These are phyloP conservation scores for Nectriaceae sp. DNA, from an alignment of 2,329 filamentous ascomycete species.

Conservation along the genomic window DNA sequence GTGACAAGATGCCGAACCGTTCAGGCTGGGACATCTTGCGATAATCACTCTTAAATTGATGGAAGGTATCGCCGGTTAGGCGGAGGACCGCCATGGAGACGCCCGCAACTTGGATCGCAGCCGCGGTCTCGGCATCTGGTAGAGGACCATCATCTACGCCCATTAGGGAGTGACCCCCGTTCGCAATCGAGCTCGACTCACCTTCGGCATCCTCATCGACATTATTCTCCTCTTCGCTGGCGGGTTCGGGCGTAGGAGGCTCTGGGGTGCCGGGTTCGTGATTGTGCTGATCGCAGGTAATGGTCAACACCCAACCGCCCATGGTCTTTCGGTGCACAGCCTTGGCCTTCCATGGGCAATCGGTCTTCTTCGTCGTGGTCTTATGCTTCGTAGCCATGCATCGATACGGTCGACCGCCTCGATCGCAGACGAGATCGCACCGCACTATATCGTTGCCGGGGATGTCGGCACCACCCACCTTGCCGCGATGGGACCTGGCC, in stretches of 20 bases:
- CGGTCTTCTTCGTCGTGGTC: slow-evolving; percentile 48
- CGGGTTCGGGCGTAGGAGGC: slow-evolving; percentile 38
- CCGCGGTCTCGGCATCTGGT: slow-evolving; percentile 38
- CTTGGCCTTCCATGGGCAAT: slow-evolving; percentile 49
- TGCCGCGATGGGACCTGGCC: slow-evolving; percentile 43
- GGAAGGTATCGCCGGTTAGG: slow-evolving; percentile 45
- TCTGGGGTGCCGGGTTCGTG: slow-evolving; percentile 47
- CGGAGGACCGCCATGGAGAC: slow-evolving; percentile 40
- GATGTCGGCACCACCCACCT: slow-evolving; percentile 42
- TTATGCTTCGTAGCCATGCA: slow-evolving; percentile 48
- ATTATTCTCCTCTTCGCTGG: slow-evolving; percentile 37
- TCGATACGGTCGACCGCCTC: slow-evolving; percentile 45
- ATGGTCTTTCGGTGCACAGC: slow-evolving; percentile 45
- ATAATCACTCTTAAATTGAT: slow-evolving; percentile 46
- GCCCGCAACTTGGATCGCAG: slow-evolving; percentile 42
- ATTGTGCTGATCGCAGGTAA: slow-evolving; percentile 47
- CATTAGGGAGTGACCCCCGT: slow-evolving; percentile 14
- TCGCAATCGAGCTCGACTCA: slow-evolving; percentile 10
- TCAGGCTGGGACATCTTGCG: slow-evolving; percentile 44
- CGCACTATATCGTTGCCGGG: slow-evolving; percentile 46
- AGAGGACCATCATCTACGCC: slow-evolving; percentile 30
- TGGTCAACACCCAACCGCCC: slow-evolving; percentile 47
- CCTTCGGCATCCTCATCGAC: slow-evolving; percentile 28
- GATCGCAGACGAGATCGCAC: slow-evolving; percentile 48
- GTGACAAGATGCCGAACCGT: slow-evolving; percentile 39